Percentiles rank a stretch among this genome's conserved stretches.
Evolutionary conservation across 257 asterid species (phyloP).

Genomic region (Coffea canephora): DNA sequence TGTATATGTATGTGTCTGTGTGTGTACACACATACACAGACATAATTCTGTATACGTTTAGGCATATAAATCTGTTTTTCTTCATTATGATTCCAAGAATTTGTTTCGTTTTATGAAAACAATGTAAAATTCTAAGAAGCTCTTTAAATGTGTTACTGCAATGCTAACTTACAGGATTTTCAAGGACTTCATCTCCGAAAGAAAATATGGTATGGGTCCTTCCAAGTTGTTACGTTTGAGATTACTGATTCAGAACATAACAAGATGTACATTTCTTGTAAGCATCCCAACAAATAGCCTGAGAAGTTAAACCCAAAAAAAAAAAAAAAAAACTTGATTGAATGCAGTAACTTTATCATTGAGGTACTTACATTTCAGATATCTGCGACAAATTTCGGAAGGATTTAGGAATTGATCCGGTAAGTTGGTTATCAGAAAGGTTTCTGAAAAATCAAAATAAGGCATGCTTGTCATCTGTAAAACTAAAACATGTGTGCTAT

Average conservation of each 20-base stretch:
- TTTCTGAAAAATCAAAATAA: constrained; percentile 1
- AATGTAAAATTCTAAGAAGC: too few relatives aligned
- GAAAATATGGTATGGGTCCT: constrained; percentile 6
- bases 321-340: too few relatives aligned
- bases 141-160: too few relatives aligned
- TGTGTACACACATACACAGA: too few relatives aligned
- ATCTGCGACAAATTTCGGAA: not conserved
- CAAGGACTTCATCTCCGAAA: not conserved
- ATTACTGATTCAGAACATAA: not conserved
- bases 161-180: constrained; percentile 2
- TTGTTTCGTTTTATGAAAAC: too few relatives aligned
- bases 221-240: constrained; percentile 4
- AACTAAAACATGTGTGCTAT: not conserved
- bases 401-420: constrained; percentile 4
- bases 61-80: too few relatives aligned
- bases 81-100: too few relatives aligned
- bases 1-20: too few relatives aligned
- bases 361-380: not conserved
- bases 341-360: too few relatives aligned
- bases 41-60: too few relatives aligned
- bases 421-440: not conserved
- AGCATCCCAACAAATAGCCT: not conserved
- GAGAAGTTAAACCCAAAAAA: too few relatives aligned
- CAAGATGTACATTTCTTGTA: not conserved
- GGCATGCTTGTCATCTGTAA: not conserved